Evolutionary conservation across 805 yeast species (phyloP), one percentile per base, ranked within the genome.

Genomic region (Metschnikowia proteae): DNA sequence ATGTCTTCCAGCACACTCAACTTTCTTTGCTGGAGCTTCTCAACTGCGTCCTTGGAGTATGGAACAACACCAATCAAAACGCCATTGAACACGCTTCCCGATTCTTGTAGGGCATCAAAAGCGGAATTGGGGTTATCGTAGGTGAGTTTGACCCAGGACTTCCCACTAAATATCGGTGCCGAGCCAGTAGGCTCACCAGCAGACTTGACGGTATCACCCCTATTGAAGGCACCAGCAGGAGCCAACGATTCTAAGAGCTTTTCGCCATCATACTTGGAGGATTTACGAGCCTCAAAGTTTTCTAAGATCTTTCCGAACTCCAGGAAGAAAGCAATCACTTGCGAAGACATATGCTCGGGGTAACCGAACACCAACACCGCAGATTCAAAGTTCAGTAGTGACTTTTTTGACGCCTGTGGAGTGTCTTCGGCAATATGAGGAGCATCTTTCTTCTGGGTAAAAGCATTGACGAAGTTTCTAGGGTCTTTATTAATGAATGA

Each of bases 61-160:
- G 95, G 88, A 7, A 85, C 68, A 65, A 77, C 96, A 66, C 61
- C 96, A 81, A 62, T 83, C 65, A 64, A 78, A 58, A 64, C 71
- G 47, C 88, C 92, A 46, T 84, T 86, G 59, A 84, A 79, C 5
- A 83, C 76, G 9, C 75, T 65, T 3, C 96, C 96, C 61, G 88
- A 87, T 60, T 90, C 96, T 54, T 86, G 83, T 38, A 91, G 69
- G 0, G 99, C 97, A 47, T 96, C 81, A 13, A 81, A 65, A 2
- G 96, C 97, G 7, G 91, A 78, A 1, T 84, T 71, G 6, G 86
- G 79, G 50, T 83, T 84, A 49, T 82, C 85, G 64, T 81, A 94
- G 3, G 97, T 91, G 46, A 92, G 63, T 61, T 90, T 87, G n/a
- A 91, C 82, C 98, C 98, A 92, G 35, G 88, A 83, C 40, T 82